These are phyloP conservation scores for Jamesozyma hellenica DNA, from an alignment of 805 yeast genomes.

Conservation along the genomic window DNA sequence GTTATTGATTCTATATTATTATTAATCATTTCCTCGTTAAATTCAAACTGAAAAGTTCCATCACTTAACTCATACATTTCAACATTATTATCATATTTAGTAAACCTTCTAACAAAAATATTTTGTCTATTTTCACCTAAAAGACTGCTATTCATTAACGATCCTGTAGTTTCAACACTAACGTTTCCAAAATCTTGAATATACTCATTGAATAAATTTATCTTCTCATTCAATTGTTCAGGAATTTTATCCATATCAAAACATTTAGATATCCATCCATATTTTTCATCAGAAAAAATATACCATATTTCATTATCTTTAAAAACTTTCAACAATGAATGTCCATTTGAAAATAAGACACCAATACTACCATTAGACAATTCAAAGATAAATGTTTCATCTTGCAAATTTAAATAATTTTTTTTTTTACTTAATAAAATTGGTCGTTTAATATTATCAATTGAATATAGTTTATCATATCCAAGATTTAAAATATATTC, in stretches of 20 bases:
- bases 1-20: neutral
- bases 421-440: neutral
- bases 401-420: neutral
- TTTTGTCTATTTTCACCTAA: constrained; percentile 50
- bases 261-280: constrained; percentile 40
- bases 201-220: constrained; percentile 73
- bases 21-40: constrained; percentile 32
- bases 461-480: neutral
- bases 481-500: constrained; percentile 16
- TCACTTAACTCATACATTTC: constrained; percentile 86
- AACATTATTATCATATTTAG: constrained; percentile 51
- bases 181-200: constrained; percentile 44
- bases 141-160: too few relatives aligned
- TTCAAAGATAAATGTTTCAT: constrained; percentile 39
- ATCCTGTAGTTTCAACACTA: too few relatives aligned
- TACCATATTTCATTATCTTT: constrained; percentile 54
- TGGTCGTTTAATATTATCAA: neutral
- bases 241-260: constrained; percentile 34
- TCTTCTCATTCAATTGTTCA: constrained; percentile 46
- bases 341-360: constrained; percentile 78
- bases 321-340: constrained; percentile 59
- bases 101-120: constrained; percentile 67
- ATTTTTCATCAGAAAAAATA: constrained; percentile 35
- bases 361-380: constrained; percentile 79
- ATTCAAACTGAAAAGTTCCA: constrained; percentile 85